Conservation (phyloP, 495 filamentous ascomycete genomes). For the Lasiosphaeria ovina region DNA sequence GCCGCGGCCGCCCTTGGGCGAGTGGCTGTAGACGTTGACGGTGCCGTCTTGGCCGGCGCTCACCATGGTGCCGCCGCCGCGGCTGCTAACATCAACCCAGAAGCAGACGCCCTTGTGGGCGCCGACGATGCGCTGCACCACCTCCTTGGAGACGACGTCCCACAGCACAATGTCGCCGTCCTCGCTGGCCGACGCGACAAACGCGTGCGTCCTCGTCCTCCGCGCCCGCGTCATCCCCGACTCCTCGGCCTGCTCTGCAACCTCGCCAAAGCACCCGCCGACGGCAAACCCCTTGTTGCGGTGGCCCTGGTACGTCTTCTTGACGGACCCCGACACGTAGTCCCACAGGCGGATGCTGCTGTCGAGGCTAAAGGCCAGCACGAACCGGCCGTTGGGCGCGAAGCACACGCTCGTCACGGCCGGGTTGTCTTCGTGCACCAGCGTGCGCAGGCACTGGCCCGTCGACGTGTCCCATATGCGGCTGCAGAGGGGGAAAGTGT, state of each 20-base stretch:
- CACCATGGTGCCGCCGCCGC: slow-evolving; percentile 43
- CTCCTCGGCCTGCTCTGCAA: slow-evolving; percentile 40
- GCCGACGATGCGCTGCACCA: slow-evolving; percentile 65
- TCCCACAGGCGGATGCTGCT: slow-evolving; percentile 89
- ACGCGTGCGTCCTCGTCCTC: slow-evolving; percentile 34
- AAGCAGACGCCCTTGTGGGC: slow-evolving; percentile 81
- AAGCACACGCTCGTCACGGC: slow-evolving; percentile 89
- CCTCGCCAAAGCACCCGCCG: slow-evolving; percentile 72
- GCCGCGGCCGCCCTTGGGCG: slow-evolving; percentile 7
- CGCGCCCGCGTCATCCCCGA: slow-evolving; percentile 12
- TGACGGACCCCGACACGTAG: slow-evolving; percentile 78
- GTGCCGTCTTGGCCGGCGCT: slow-evolving; percentile 44
- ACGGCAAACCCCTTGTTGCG: slow-evolving; percentile 80
- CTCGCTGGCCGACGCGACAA: slow-evolving; percentile 81
- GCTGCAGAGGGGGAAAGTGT: slow-evolving; percentile 27
- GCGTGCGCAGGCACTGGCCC: slow-evolving; percentile 89
- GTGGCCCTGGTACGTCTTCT: slow-evolving; percentile 98
- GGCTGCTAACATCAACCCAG: slow-evolving; percentile 63
- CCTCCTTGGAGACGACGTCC: slow-evolving; percentile 82
- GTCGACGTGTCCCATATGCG: slow-evolving; percentile 94
- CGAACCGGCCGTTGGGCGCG: slow-evolving; percentile 87
- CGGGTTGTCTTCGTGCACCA: slow-evolving; percentile 95
- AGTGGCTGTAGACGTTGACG: slow-evolving; percentile 43
- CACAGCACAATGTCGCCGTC: slow-evolving; percentile 82
- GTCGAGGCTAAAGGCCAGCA: slow-evolving; percentile 90